Percentiles rank a stretch among this genome's conserved stretches.
These are phyloP conservation scores for Verticillium alfalfae DNA, from an alignment of 2,329 filamentous ascomycete genomes.

Conservation along the genomic window DNA sequence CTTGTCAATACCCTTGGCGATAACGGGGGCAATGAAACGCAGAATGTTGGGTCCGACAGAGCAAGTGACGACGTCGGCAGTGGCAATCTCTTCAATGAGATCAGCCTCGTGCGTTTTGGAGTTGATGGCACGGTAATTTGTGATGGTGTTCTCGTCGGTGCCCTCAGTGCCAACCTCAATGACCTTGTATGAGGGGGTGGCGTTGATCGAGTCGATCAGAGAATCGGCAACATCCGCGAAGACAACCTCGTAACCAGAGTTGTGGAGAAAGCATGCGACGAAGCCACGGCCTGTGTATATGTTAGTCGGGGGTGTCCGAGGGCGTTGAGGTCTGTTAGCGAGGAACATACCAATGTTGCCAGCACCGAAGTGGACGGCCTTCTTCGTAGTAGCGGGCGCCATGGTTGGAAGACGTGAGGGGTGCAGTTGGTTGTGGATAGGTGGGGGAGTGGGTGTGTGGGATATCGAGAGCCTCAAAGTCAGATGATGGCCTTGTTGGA, in stretches of 20 bases:
- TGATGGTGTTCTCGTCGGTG: constrained; percentile 75
- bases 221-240: constrained; percentile 90
- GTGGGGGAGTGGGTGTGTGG: constrained; percentile 1
- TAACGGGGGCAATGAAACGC: constrained; percentile 91
- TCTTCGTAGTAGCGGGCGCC: constrained; percentile 37
- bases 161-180: constrained; percentile 87
- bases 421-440: background rate
- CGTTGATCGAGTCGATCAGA: constrained; percentile 75
- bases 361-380: constrained; percentile 79
- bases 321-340: background rate
- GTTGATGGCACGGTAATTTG: constrained; percentile 97
- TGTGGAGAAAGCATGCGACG: constrained; percentile 86
- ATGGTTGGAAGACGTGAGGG: constrained; percentile 25
- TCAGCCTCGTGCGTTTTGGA: constrained; percentile 78
- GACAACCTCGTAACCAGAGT: constrained; percentile 91
- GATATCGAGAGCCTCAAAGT: constrained; percentile 4
- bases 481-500: background rate
- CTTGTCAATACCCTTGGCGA: constrained; percentile 86
- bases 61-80: constrained; percentile 89
- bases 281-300: constrained; percentile 59
- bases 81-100: constrained; percentile 77
- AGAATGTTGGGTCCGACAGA: constrained; percentile 95
- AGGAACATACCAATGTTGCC: constrained; percentile 66
- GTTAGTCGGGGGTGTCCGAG: background rate
- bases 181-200: constrained; percentile 74